Evolutionary conservation across 352 stramenopile genomes (phyloP), one percentile per base, ranked within the genome.

Genomic region (Blastocystis sp.): DNA sequence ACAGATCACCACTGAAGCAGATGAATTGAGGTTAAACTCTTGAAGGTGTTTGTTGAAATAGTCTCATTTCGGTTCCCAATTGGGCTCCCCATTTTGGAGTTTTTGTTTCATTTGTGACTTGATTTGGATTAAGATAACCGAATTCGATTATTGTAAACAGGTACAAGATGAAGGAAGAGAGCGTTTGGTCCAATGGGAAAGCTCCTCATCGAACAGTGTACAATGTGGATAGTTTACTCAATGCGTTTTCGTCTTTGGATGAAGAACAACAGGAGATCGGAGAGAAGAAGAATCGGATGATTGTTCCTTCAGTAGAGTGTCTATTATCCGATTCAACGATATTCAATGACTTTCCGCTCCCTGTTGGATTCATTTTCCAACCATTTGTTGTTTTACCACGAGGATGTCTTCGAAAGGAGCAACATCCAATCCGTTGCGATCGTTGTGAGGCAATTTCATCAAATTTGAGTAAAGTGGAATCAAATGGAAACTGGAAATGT

Each of bases 251-350:
- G 12, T 75, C 65, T 7, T 9, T 75, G 65, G 65, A 75, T 46
- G 65, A 75, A 16, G 65, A 75, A 46, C 29, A 75, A 27, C 12
- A 21, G 32, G 65, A 52, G 65, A 27, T 75, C 9, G 65, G 57
- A 7, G 27, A 54, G 27, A 46, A 51, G n/a, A 19, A 75, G n/a
- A 21, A 11, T 16, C 32, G 39, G 6, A 75, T 75, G 65, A 54
- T 75, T 21, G 37, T 75, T 19, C 19, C 65, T 5, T 75, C 65
- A 27, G 32, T 75, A 11, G 65, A 75, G 35, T 27, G 5, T 16
- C n/a, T 75, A 21, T 75, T 57, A 32, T 43, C 65, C 11, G 65
- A 75, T 75, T 29, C 65, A 27, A 51, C 27, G 21, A 51, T 75
- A 24, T 75, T 75, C 39, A 24, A 43, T 27, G 32, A 51, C 11